A percentile compares a stretch with the other conserved stretches of the same genome.
Conservation (phyloP, 768 basidiomycete species). For the Boletales sp. region DNA sequence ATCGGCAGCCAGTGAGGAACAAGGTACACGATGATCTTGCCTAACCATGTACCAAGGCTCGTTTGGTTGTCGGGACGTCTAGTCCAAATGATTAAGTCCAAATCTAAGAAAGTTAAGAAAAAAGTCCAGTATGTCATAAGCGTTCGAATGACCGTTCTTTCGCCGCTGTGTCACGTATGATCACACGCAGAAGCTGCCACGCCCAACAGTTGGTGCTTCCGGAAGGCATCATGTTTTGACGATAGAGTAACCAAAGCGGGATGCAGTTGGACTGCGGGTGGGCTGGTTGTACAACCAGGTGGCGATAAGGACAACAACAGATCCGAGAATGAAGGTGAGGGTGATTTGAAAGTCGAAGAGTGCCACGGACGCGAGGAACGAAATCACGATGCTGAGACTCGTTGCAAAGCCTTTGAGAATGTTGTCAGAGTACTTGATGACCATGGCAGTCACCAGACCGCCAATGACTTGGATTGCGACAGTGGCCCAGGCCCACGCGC, state of each 20-base stretch:
- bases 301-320: slow-evolving; percentile 76
- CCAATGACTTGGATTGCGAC: slow-evolving; percentile 86
- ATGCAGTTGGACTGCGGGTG: slow-evolving; percentile 31
- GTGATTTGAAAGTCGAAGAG: slow-evolving; percentile 90
- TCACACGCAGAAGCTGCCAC: not conserved
- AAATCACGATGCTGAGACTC: slow-evolving; percentile 88
- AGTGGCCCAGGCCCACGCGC: slow-evolving; percentile 88
- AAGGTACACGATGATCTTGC: slow-evolving; percentile 12
- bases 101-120: slow-evolving; percentile 24
- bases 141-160: slow-evolving; percentile 9
- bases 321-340: slow-evolving; percentile 80
- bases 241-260: slow-evolving; percentile 26
- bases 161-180: slow-evolving; percentile 1
- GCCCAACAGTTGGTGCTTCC: not conserved
- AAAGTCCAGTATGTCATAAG: slow-evolving; percentile 24
- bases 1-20: slow-evolving; percentile 6
- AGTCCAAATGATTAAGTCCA: slow-evolving; percentile 23
- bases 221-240: slow-evolving; percentile 19
- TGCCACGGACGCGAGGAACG: slow-evolving; percentile 87
- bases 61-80: slow-evolving; percentile 9
- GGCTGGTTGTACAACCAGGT: slow-evolving; percentile 92
- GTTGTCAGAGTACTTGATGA: slow-evolving; percentile 93
- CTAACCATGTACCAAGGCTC: slow-evolving; percentile 20
- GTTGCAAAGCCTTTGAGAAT: slow-evolving; percentile 95
- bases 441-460: slow-evolving; percentile 89